Conservation (phyloP, 768 basidiomycete species). For the Hericium erinaceus region DNA sequence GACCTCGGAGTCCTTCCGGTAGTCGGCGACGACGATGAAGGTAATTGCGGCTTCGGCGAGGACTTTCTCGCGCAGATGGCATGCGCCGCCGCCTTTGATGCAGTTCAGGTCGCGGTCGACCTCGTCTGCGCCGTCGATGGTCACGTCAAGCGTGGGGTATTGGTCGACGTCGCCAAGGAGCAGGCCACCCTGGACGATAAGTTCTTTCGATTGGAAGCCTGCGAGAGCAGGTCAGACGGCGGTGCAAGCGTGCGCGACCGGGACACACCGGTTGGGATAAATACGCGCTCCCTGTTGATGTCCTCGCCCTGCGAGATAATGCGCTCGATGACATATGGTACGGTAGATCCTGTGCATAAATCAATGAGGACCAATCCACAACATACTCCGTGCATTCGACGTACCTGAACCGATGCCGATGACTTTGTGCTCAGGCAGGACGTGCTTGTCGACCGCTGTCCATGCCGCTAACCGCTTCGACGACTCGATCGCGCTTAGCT, state of each 20-base stretch:
- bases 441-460: constrained; percentile 87
- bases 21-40: constrained; percentile 90
- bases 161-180: constrained; percentile 84
- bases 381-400: too few species aligned
- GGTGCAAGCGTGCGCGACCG: background rate
- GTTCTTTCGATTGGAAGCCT: constrained; percentile 93
- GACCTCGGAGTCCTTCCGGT: constrained; percentile 80
- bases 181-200: constrained; percentile 76
- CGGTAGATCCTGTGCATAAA: constrained; percentile 82
- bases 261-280: constrained; percentile 74
- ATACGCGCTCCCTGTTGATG: constrained; percentile 72
- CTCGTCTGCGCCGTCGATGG: constrained; percentile 95
- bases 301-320: constrained; percentile 76
- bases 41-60: constrained; percentile 91
- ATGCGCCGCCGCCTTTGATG: constrained; percentile 96
- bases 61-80: constrained; percentile 94
- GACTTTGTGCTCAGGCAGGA: constrained; percentile 72
- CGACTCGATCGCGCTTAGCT: constrained; percentile 52
- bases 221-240: background rate
- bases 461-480: constrained; percentile 89
- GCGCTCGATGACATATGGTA: constrained; percentile 93
- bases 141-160: constrained; percentile 87
- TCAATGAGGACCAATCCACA: too few species aligned
- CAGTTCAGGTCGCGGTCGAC: constrained; percentile 82
- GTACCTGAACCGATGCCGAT: constrained; percentile 88